A percentile compares a stretch with the other conserved stretches of the same genome.
Evolutionary conservation across 1,284 basidiomycete species (phyloP).

Genomic region (Retiboletus flavoniger): DNA sequence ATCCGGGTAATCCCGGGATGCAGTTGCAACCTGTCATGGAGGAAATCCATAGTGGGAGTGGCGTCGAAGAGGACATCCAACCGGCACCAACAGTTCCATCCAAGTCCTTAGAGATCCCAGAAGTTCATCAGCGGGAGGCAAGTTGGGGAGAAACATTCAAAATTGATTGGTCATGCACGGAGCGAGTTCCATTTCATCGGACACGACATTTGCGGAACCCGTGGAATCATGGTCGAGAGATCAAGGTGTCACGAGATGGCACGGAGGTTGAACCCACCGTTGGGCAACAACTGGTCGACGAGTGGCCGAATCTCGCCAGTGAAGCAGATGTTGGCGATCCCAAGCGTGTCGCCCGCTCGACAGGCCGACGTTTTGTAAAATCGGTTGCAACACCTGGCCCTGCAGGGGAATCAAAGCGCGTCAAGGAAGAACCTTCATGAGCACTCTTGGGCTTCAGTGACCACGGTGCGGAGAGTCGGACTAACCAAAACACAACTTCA

Average conservation of each 20-base stretch:
- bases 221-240: constrained; percentile 89
- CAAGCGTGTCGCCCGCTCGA: background rate
- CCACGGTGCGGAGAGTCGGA: background rate
- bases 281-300: constrained; percentile 69
- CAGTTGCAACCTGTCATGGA: constrained; percentile 21
- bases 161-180: constrained; percentile 81
- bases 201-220: constrained; percentile 84
- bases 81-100: background rate
- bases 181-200: constrained; percentile 73
- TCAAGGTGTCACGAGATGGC: constrained; percentile 91
- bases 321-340: constrained; percentile 12
- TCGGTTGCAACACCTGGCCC: background rate
- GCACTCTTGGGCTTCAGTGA: background rate
- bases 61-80: constrained; percentile 4
- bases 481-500: too few relatives aligned
- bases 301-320: constrained; percentile 59
- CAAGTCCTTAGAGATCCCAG: background rate
- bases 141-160: constrained; percentile 77
- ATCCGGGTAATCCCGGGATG: background rate
- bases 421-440: background rate
- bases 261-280: constrained; percentile 88
- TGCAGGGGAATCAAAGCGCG: background rate
- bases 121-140: constrained; percentile 28
- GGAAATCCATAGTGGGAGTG: constrained; percentile 3
- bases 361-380: constrained; percentile 4